Evolutionary conservation across 331 rosid species (phyloP).

Genomic region (Pyrus hybrid): DNA sequence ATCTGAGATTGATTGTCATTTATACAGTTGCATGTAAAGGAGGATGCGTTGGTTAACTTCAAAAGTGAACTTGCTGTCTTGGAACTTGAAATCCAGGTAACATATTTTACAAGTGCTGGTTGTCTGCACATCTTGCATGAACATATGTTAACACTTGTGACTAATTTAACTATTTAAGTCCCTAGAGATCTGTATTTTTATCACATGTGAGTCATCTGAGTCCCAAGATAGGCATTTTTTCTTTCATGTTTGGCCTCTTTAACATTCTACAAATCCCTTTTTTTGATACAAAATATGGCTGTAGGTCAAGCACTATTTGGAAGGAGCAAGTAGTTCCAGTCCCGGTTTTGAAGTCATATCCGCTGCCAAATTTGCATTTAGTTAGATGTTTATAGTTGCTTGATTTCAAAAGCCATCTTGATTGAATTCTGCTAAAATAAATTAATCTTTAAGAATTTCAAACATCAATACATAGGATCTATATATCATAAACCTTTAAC

Average conservation of each 20-base stretch:
- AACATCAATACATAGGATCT: not conserved
- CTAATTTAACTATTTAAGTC: not conserved
- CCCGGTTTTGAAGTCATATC: not conserved
- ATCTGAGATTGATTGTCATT: constrained; percentile 11
- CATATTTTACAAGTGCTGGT: not conserved
- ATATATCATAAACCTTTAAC: not conserved
- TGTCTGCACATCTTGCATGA: not conserved
- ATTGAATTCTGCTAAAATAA: not conserved
- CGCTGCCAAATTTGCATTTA: not conserved
- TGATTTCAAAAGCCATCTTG: not conserved
- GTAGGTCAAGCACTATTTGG: not conserved
- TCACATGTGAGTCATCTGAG: not conserved
- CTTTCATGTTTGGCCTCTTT: not conserved
- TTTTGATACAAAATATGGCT: not conserved
- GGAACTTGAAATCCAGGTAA: constrained; percentile 90
- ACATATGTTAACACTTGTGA: not conserved
- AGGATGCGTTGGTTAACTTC: constrained; percentile 66
- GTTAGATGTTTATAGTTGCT: not conserved
- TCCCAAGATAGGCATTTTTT: not conserved
- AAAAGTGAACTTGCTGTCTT: constrained; percentile 69
- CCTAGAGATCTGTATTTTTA: not conserved
- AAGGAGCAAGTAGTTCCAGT: not conserved
- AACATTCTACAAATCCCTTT: not conserved
- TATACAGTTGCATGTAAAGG: constrained; percentile 63
- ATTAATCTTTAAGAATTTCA: not conserved